Evolutionary conservation across 2,329 filamentous ascomycete species (phyloP), one percentile per base, ranked within the genome.

Genomic region (Sporothrix brasiliensis): DNA sequence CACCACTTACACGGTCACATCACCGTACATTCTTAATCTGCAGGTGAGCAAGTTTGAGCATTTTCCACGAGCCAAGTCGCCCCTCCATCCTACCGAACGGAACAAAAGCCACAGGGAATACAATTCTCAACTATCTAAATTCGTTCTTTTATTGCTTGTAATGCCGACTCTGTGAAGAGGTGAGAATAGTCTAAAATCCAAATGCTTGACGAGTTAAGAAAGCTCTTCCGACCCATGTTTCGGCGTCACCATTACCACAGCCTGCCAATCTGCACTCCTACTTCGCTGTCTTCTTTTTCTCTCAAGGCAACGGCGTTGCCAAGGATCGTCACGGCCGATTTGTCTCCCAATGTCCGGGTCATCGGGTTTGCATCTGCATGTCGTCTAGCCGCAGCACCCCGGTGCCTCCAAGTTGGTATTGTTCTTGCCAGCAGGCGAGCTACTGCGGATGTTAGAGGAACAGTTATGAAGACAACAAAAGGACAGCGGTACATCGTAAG

Each of bases 41-140:
- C 47, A n/a, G 47, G 6, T 67, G 65, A 67, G 65, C 65, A 67
- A 56, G 50, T 67, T 67, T 67, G 65, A 67, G 65, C 65, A 44
- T 27, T 67, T 67, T 67, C 50, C 21, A n/a, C 27, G 14, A 34
- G 41, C 3, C 16, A 2, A 14, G 41, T 30, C 27, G 27, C 27
- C 27, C 41, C 41, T 13, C 14, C 11, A n/a, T 13, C 14, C 2
- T 7, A 19, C 16, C 14, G 30, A 16, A n/a, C n/a, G n/a, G n/a
- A 34, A 2, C 16, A 27, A 27, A 16, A 65, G 24, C 19, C 2
- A 6, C 2, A n/a, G 2, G 2, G n/a, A 19, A 21, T 24, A 24
- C 24, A 24, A 24, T 24, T 24, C 24, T 24, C 24, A 24, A 24
- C 24, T 24, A 24, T 24, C 24, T 24, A 24, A 24, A 24, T 24